Evolutionary conservation across 352 stramenopile species (phyloP), one percentile per base, ranked within the genome.

Genomic region (Phytopythium helicoides): DNA sequence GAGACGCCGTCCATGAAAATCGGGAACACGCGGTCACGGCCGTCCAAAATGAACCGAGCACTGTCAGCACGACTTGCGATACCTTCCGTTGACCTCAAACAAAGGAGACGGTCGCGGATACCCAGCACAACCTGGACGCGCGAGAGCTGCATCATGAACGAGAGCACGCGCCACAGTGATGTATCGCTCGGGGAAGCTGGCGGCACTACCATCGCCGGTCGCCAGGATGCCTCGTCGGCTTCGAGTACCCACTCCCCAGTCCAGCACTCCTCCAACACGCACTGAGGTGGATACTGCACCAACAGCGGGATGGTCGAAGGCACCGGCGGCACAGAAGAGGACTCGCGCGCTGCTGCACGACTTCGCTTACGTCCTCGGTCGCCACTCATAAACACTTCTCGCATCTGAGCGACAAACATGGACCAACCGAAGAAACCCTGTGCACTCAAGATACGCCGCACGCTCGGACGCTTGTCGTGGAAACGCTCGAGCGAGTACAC

Each of bases 321-420:
- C 40, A 6, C 26, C 3, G 9, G 21, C 26, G 21, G 22, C 12
- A 31, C 10, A 31, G 9, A 21, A 10, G 15, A 1, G 18, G 36
- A 9, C 8, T 3, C 34, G 18, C n/a, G 18, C 3, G n/a, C 18
- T 3, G 39, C 9, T 3, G 9, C n/a, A 28, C 39, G 39, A 45
- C 39, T 45, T 18, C 39, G 15, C 39, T 18, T 45, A 22, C 39
- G 28, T 18, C 39, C 28, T 14, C 39, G 39, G 6, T 1, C 22
- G 8, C 39, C 50, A n/a, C n/a, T 47, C 23, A 89, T 73, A 49
- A 77, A 89, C 34, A 63, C 59, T n/a, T 89, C 79, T 15, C 79
- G 76, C 62, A 89, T 76, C 41, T 87, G 73, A 3, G 79, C 74
- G 6, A 89, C 76, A 18, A 86, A 87, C 19, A 54, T 28, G 7